Evolutionary conservation across 106 monocot species (phyloP).

Genomic region (Dioscorea alata): DNA sequence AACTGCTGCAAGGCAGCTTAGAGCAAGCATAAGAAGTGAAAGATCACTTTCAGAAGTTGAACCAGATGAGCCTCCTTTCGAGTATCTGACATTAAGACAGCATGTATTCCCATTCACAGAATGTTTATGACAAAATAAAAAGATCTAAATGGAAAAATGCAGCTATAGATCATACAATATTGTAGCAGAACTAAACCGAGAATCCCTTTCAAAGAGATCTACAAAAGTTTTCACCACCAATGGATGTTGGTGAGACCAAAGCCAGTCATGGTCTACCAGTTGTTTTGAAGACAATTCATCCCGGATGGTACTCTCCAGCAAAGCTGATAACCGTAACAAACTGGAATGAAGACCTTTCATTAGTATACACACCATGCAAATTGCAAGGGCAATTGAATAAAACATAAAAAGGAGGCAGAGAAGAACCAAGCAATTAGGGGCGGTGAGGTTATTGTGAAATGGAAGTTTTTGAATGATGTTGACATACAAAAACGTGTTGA

Average conservation of each 20-base stretch:
- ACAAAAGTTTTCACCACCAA: conserved; percentile 72
- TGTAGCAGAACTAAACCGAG: conserved; percentile 49
- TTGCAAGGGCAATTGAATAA: too few species aligned
- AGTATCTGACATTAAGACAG: conserved; percentile 40
- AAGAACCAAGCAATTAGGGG: too few species aligned
- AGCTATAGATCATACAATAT: conserved; percentile 34
- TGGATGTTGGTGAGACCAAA: conserved; percentile 73
- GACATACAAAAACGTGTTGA: too few species aligned
- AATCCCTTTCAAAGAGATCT: conserved; percentile 69
- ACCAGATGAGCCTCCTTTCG: conserved; percentile 38
- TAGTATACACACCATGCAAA: too few species aligned
- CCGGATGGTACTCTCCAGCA: conserved; percentile 62
- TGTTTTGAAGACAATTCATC: conserved; percentile 72
- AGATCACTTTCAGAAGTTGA: conserved; percentile 39
- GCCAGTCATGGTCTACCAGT: conserved; percentile 69
- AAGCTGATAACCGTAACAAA: conserved; percentile 50
- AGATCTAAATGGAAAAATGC: background rate
- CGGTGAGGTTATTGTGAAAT: too few species aligned
- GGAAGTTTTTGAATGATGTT: too few species aligned
- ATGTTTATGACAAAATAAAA: background rate
- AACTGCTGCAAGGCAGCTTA: conserved; percentile 81
- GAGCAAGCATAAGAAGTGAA: conserved; percentile 74
- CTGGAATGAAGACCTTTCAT: conserved; percentile 30
- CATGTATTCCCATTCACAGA: too few species aligned
- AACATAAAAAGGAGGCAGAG: too few species aligned